phyloP scores from a whole-genome alignment of 352 stramenopile genomes.

The Blastocystis hominis region DNA sequence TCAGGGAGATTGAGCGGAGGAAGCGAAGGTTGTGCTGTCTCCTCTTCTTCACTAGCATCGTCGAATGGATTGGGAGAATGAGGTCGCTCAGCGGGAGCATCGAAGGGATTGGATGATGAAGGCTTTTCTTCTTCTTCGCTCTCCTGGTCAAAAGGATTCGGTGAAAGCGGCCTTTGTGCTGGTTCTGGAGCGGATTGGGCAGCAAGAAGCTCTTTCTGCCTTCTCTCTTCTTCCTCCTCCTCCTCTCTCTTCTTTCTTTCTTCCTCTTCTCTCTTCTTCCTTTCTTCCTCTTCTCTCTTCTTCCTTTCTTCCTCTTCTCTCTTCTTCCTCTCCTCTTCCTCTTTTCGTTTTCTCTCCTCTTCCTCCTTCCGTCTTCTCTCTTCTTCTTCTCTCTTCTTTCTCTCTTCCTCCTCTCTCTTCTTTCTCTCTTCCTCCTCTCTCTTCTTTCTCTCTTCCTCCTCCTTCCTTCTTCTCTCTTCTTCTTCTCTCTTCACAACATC shows the following conservation, averaged over 20 bases:
- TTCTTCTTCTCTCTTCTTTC: constrained; percentile 31
- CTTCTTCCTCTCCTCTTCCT: background rate
- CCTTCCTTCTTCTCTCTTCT: constrained; percentile 49
- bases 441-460: constrained; percentile 24
- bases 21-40: background rate
- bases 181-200: background rate
- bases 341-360: background rate
- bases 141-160: constrained; percentile 6
- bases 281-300: constrained; percentile 15
- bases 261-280: background rate
- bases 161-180: background rate
- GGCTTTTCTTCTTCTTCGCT: background rate
- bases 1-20: background rate
- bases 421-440: constrained; percentile 44
- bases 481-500: constrained; percentile 58
- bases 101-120: constrained; percentile 21
- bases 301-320: background rate
- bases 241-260: background rate
- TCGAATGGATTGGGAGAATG: background rate
- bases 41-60: background rate
- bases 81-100: background rate
- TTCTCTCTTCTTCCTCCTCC: background rate
- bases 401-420: constrained; percentile 43
- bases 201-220: no score
- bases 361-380: constrained; percentile 8